Conservation (phyloP, 2,329 filamentous ascomycete species). For the Pseudophaeomoniella oleicola region DNA sequence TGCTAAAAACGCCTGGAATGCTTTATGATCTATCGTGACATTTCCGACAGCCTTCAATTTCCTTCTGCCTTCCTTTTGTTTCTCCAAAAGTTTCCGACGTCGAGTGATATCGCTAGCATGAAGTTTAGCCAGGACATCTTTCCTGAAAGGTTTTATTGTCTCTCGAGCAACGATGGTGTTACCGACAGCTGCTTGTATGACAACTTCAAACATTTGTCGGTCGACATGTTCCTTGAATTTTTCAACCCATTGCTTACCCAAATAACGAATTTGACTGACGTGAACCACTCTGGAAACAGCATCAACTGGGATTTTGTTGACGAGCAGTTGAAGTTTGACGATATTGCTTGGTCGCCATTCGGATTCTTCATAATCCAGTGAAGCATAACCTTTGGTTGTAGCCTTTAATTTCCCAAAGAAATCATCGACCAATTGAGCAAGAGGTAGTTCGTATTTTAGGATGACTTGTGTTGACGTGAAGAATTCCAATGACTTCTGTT, state of each 20-base stretch:
- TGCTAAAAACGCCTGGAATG: slow-evolving; percentile 84
- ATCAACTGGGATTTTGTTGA: slow-evolving; percentile 88
- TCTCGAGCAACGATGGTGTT: slow-evolving; percentile 75
- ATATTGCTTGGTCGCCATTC: slow-evolving; percentile 71
- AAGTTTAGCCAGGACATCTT: slow-evolving; percentile 85
- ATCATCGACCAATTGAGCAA: slow-evolving; percentile 86
- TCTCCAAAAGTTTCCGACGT: slow-evolving; percentile 77
- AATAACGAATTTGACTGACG: slow-evolving; percentile 59
- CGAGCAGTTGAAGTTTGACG: slow-evolving; percentile 78
- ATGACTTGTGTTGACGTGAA: slow-evolving; percentile 90
- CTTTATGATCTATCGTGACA: slow-evolving; percentile 89
- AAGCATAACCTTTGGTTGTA: slow-evolving; percentile 86
- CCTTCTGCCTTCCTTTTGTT: slow-evolving; percentile 92
- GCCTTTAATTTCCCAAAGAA: slow-evolving; percentile 95
- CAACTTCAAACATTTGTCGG: slow-evolving; percentile 89
- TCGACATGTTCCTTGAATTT: slow-evolving; percentile 98
- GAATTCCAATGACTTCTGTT: slow-evolving; percentile 77
- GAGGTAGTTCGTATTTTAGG: slow-evolving; percentile 76
- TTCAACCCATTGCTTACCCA: slow-evolving; percentile 76
- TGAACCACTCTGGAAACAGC: slow-evolving; percentile 88
- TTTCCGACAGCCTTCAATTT: slow-evolving; percentile 64
- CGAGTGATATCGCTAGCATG: slow-evolving; percentile 80
- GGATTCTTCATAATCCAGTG: slow-evolving; percentile 90
- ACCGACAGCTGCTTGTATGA: slow-evolving; percentile 84
- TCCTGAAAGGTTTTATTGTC: slow-evolving; percentile 90